A percentile compares a stretch with the other conserved stretches of the same genome.
These are phyloP conservation scores for Calvatia gigantea DNA, from an alignment of 768 basidiomycete genomes.

Conservation along the genomic window DNA sequence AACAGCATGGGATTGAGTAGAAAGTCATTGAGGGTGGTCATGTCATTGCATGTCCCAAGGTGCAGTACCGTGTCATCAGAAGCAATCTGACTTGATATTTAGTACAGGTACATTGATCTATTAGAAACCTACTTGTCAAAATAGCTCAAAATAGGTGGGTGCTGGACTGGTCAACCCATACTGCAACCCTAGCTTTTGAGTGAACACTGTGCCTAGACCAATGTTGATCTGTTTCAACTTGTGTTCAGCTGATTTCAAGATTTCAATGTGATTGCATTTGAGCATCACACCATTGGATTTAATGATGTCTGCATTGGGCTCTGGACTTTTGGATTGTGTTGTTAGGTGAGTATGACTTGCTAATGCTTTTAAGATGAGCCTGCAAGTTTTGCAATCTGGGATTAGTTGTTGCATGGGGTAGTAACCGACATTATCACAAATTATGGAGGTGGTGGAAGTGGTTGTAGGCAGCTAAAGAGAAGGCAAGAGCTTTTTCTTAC, in stretches of 20 bases:
- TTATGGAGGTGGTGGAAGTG: constrained; percentile 16
- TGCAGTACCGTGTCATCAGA: not conserved
- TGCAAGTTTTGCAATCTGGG: constrained; percentile 8
- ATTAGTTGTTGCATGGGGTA: constrained; percentile 14
- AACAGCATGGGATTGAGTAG: not conserved
- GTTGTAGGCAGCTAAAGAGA: constrained; percentile 25
- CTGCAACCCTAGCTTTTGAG: not conserved
- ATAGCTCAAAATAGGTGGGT: not conserved
- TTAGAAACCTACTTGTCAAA: not conserved
- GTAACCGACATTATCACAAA: not conserved
- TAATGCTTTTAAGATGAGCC: not conserved
- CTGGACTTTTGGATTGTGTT: not conserved
- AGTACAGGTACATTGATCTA: too few relatives aligned
- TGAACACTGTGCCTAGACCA: not conserved
- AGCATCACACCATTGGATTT: not conserved
- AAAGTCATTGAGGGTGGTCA: not conserved
- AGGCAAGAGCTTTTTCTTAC: constrained; percentile 21
- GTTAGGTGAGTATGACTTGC: not conserved
- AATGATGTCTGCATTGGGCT: not conserved
- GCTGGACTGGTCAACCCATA: not conserved
- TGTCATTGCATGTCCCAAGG: not conserved
- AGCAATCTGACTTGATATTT: too few relatives aligned
- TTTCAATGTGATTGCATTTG: not conserved
- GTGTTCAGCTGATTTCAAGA: not conserved
- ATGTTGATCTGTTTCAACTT: not conserved